phyloP scores from a whole-genome alignment of 345 rosid species.

The Brassica nigra region DNA sequence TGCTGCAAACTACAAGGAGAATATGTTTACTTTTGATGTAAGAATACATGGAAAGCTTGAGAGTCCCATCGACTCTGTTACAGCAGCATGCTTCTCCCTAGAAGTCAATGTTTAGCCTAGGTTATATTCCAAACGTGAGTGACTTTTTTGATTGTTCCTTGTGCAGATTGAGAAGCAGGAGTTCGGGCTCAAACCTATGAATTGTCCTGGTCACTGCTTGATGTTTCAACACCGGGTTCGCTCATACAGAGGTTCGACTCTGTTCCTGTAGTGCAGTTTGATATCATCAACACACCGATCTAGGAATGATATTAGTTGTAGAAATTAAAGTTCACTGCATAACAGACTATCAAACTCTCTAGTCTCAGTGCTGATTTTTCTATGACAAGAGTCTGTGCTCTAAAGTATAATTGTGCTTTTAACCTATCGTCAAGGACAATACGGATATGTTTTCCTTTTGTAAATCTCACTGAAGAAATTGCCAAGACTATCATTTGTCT shows the following conservation, averaged over 20 bases:
- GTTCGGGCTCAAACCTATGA: constrained; percentile 98
- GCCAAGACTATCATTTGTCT: neutral
- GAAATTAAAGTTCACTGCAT: neutral
- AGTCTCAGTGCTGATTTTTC: neutral
- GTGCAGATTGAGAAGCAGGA: constrained; percentile 90
- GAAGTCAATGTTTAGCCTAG: constrained; percentile 1
- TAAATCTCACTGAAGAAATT: too few relatives aligned
- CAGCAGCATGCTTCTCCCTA: constrained; percentile 4
- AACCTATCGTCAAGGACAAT: too few relatives aligned
- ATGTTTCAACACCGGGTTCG: constrained; percentile 92
- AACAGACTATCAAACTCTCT: constrained; percentile 8
- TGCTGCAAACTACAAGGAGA: constrained; percentile 95
- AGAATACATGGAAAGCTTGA: constrained; percentile 29
- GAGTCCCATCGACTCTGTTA: constrained; percentile 11
- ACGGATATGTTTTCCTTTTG: too few relatives aligned
- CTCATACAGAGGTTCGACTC: constrained; percentile 72
- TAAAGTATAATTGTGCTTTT: too few relatives aligned
- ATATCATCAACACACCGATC: constrained; percentile 2
- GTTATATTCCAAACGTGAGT: neutral
- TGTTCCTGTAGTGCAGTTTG: neutral
- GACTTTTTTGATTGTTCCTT: constrained; percentile 21
- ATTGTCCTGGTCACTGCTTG: constrained; percentile 97
- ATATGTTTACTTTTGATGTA: constrained; percentile 95
- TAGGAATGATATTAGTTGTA: neutral
- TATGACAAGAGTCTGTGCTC: neutral